phyloP scores from a whole-genome alignment of 371 early-diverging fungal genomes.

The Catenaria anguillulae region DNA sequence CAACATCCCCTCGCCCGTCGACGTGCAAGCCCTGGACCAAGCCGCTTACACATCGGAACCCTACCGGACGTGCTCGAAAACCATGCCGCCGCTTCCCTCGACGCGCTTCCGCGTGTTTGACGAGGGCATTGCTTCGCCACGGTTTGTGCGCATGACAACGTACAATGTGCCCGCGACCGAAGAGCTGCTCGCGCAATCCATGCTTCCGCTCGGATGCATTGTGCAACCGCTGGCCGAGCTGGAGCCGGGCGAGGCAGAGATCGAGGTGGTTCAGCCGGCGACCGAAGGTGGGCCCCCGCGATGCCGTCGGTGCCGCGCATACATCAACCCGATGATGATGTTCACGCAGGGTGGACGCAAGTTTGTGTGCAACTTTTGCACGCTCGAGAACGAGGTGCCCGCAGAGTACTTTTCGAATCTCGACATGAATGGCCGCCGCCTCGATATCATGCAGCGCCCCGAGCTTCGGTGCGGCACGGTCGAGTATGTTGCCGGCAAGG shows the following conservation, averaged over 20 bases:
- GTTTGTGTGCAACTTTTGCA: constrained; percentile 85
- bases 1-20: constrained; percentile 81
- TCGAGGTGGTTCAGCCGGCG: constrained; percentile 80
- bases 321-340: constrained; percentile 76
- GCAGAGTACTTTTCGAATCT: constrained; percentile 78
- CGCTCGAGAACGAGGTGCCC: constrained; percentile 70
- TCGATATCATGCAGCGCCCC: constrained; percentile 73
- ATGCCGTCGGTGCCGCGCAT: constrained; percentile 82
- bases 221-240: constrained; percentile 82
- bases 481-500: constrained; percentile 77
- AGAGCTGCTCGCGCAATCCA: constrained; percentile 52
- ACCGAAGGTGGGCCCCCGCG: constrained; percentile 69
- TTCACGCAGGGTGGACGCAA: constrained; percentile 78
- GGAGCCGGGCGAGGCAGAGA: constrained; percentile 54
- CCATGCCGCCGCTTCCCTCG: constrained; percentile 53
- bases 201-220: constrained; percentile 70
- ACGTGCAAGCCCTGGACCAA: constrained; percentile 65
- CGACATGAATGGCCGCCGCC: constrained; percentile 76
- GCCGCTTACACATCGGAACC: constrained; percentile 35
- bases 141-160: constrained; percentile 76
- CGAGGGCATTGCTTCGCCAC: constrained; percentile 87
- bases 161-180: constrained; percentile 64
- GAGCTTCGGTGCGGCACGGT: constrained; percentile 76
- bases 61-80: constrained; percentile 53
- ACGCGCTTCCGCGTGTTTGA: constrained; percentile 66